A percentile compares a stretch with the other conserved stretches of the same genome.
phyloP scores from a whole-genome alignment of 306 rosid species.

The Cicer arietinum region DNA sequence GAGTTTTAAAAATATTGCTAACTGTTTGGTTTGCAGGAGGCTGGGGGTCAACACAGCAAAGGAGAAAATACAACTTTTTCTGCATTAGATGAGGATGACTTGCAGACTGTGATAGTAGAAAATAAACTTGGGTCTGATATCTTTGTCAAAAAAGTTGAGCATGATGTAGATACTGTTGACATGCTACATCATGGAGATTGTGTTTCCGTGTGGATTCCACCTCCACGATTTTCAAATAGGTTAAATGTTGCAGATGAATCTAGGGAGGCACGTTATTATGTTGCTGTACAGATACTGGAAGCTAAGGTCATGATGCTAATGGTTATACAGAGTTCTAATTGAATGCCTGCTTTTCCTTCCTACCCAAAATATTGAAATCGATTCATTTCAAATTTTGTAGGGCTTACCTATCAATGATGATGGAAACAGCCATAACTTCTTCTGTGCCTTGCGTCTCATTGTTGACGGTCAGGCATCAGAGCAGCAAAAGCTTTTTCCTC shows the following conservation, averaged over 20 bases:
- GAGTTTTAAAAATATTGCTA: slow-evolving; percentile 37
- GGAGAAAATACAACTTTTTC: slow-evolving; percentile 71
- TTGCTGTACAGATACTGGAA: slow-evolving; percentile 85
- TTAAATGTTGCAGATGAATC: slow-evolving; percentile 81
- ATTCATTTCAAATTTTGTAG: slow-evolving; percentile 52
- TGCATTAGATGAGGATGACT: slow-evolving; percentile 93
- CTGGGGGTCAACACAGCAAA: slow-evolving; percentile 52
- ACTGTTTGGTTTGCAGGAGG: slow-evolving; percentile 65
- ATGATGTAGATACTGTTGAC: slow-evolving; percentile 63
- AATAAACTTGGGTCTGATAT: slow-evolving; percentile 91
- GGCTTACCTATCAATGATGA: slow-evolving; percentile 83
- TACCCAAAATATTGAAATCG: slow-evolving; percentile 39
- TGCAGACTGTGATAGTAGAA: slow-evolving; percentile 84
- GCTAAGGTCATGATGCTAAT: slow-evolving; percentile 74
- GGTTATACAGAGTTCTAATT: slow-evolving; percentile 22
- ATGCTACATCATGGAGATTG: slow-evolving; percentile 65
- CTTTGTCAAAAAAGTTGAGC: slow-evolving; percentile 73
- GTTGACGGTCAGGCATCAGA: slow-evolving; percentile 83
- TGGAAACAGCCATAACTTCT: slow-evolving; percentile 92
- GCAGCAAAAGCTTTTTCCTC: slow-evolving; percentile 96
- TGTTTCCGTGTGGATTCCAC: slow-evolving; percentile 85
- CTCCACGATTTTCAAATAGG: slow-evolving; percentile 90
- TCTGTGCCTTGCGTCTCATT: slow-evolving; percentile 95
- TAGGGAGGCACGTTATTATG: slow-evolving; percentile 82
- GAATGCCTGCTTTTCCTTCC: slow-evolving; percentile 12